These are phyloP conservation scores for Annulohypoxylon moriforme DNA, from an alignment of 495 filamentous ascomycete genomes.

Conservation along the genomic window DNA sequence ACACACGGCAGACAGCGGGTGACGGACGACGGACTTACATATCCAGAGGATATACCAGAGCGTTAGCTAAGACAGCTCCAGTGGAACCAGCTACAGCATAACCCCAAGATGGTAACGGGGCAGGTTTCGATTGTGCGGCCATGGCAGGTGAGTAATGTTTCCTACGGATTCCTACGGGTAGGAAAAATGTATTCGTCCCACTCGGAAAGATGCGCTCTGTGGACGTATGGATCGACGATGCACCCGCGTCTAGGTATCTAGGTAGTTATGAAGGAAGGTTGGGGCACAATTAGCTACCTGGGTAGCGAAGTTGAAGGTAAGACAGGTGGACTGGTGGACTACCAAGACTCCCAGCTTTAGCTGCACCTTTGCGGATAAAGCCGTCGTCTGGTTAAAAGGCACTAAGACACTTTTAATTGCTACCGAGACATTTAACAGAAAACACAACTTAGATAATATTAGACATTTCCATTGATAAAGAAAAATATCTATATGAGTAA, in stretches of 20 bases:
- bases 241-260: constrained; percentile 1
- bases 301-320: constrained; percentile 4
- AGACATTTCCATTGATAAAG: constrained; percentile 16
- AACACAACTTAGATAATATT: constrained; percentile 12
- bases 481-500: not conserved
- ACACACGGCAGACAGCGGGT: not conserved
- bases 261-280: constrained; percentile 1
- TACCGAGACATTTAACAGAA: constrained; percentile 14
- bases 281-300: constrained; percentile 10
- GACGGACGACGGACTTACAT: constrained; percentile 85
- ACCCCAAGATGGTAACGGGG: constrained; percentile 88
- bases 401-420: constrained; percentile 27
- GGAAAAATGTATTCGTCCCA: not conserved
- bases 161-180: constrained; percentile 4
- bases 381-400: constrained; percentile 34
- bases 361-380: constrained; percentile 35
- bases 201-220: constrained; percentile 1
- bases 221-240: constrained; percentile 13
- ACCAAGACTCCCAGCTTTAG: not conserved
- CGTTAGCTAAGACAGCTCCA: constrained; percentile 94
- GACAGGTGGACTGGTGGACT: not conserved
- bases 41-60: constrained; percentile 95
- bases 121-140: constrained; percentile 83
- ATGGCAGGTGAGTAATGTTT: constrained; percentile 57
- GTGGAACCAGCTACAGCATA: constrained; percentile 91